Evolutionary conservation across 768 basidiomycete species (phyloP).

Genomic region (Lactarius vividus): DNA sequence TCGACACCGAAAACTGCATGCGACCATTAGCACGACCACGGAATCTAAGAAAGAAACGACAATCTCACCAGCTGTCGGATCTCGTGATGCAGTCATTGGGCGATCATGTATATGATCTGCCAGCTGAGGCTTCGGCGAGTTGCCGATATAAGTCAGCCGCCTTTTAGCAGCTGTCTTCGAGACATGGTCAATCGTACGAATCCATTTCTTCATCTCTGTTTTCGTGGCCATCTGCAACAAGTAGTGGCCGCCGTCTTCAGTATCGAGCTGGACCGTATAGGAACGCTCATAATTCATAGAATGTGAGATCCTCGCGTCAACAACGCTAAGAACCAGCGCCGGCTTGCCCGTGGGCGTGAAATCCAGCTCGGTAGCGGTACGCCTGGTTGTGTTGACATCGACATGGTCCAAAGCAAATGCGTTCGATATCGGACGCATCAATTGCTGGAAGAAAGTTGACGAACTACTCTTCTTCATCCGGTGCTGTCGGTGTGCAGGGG

Average conservation of each 20-base stretch:
- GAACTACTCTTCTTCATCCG: slow-evolving; percentile 89
- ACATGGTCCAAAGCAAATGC: slow-evolving; percentile 70
- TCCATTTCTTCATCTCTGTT: slow-evolving; percentile 74
- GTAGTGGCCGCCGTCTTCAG: slow-evolving; percentile 85
- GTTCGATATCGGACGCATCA: slow-evolving; percentile 88
- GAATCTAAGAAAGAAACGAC: slow-evolving; percentile 38
- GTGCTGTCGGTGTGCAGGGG: slow-evolving; percentile 62
- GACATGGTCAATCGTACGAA: slow-evolving; percentile 67
- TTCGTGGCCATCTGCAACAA: slow-evolving; percentile 69
- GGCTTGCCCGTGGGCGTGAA: slow-evolving; percentile 73
- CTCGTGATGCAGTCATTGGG: slow-evolving; percentile 56
- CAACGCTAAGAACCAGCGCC: slow-evolving; percentile 67
- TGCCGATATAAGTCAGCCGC: slow-evolving; percentile 76
- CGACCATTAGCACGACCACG: background rate
- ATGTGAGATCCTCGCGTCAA: slow-evolving; percentile 65
- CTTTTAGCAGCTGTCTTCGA: slow-evolving; percentile 74
- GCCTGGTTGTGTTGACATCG: slow-evolving; percentile 43
- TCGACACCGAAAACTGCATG: slow-evolving; percentile 64
- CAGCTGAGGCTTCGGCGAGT: slow-evolving; percentile 67
- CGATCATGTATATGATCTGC: slow-evolving; percentile 71
- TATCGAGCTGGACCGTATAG: slow-evolving; percentile 78
- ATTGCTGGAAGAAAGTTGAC: slow-evolving; percentile 72
- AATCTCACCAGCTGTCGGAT: slow-evolving; percentile 69
- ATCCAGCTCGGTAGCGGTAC: slow-evolving; percentile 71
- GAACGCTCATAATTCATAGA: slow-evolving; percentile 81